Evolutionary conservation across 805 yeast genomes (phyloP).

Genomic region (Wickerhamiella kazuoi): DNA sequence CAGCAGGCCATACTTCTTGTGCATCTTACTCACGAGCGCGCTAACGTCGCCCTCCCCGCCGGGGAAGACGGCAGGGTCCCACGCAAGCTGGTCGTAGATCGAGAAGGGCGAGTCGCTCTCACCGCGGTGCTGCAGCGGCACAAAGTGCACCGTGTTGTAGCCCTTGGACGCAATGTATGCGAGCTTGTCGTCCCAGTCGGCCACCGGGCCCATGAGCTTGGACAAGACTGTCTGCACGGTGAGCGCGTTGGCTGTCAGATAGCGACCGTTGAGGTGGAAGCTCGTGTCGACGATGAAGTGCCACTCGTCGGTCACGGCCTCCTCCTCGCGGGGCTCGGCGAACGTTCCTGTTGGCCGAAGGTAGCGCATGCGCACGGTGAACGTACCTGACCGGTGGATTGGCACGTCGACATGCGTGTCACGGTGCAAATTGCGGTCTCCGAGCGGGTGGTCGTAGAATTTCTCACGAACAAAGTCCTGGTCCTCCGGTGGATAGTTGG

Average conservation of each 20-base stretch:
- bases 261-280: slow-evolving; percentile 35
- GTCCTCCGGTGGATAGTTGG: slow-evolving; percentile 44
- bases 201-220: slow-evolving; percentile 68
- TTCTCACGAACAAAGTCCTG: slow-evolving; percentile 37
- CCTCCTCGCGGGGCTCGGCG: slow-evolving; percentile 15
- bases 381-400: slow-evolving; percentile 62
- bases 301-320: slow-evolving; percentile 37
- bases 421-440: slow-evolving; percentile 34
- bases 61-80: slow-evolving; percentile 50
- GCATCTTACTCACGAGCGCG: slow-evolving; percentile 31
- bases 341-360: slow-evolving; percentile 16
- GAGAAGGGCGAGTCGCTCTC: slow-evolving; percentile 86
- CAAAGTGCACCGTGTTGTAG: slow-evolving; percentile 90
- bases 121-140: slow-evolving; percentile 84
- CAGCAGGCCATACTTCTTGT: slow-evolving; percentile 40
- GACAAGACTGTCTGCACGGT: slow-evolving; percentile 74
- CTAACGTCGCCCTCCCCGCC: slow-evolving; percentile 36
- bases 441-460: slow-evolving; percentile 32
- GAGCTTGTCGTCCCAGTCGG: slow-evolving; percentile 50
- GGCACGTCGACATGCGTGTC: slow-evolving; percentile 46
- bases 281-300: slow-evolving; percentile 67
- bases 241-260: slow-evolving; percentile 57
- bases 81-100: slow-evolving; percentile 64
- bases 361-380: slow-evolving; percentile 52
- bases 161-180: slow-evolving; percentile 49